Evolutionary conservation across 2,329 filamentous ascomycete genomes (phyloP).

Genomic region (Calonectria multiphialidica): DNA sequence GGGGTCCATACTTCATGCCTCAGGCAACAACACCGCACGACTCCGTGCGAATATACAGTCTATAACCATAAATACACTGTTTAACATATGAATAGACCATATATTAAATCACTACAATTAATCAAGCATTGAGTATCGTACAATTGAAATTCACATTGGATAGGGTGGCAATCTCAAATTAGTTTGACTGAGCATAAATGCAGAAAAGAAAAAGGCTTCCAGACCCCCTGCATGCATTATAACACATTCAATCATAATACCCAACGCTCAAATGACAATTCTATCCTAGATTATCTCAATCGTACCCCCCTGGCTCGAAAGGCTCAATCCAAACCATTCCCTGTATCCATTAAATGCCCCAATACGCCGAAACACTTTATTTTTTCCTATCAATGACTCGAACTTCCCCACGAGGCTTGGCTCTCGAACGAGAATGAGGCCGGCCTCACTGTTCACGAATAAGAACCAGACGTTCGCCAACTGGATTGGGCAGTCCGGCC

Average conservation of each 20-base stretch:
- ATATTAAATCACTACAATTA: neutral
- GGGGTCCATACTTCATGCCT: constrained; percentile 32
- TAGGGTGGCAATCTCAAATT: neutral
- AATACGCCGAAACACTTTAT: neutral
- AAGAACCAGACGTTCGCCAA: neutral
- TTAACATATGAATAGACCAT: neutral
- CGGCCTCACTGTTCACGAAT: neutral
- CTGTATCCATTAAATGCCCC: neutral
- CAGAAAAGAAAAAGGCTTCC: neutral
- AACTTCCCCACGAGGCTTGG: neutral
- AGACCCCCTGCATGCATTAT: no score
- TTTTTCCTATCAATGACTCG: neutral
- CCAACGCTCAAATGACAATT: no score
- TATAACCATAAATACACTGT: neutral
- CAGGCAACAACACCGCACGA: constrained; percentile 22
- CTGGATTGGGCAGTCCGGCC: neutral
- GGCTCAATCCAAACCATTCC: neutral
- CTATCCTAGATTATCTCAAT: neutral
- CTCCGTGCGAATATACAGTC: neutral
- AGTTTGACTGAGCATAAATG: neutral
- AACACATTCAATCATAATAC: no score
- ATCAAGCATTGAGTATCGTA: neutral
- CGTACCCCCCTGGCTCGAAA: neutral
- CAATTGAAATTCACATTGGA: neutral
- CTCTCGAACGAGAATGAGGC: neutral